Evolutionary conservation across 106 monocot genomes (phyloP), one percentile per base, ranked within the genome.

Genomic region (Apostasia shenzhenica): DNA sequence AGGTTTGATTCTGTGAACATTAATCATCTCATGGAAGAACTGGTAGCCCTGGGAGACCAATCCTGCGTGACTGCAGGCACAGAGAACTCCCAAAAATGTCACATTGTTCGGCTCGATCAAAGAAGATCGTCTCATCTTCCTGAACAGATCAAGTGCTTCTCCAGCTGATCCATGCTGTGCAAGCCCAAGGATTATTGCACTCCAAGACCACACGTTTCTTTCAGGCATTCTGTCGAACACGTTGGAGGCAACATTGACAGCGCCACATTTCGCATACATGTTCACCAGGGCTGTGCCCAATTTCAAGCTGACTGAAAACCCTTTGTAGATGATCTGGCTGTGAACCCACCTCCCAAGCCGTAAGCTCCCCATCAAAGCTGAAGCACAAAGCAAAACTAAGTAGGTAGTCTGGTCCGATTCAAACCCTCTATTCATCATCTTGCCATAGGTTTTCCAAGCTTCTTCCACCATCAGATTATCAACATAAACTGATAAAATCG

Each of bases 141-240:
- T 13, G 68, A 92, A 88, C 5, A 85, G 76, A 4, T 55, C 48
- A 8, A 88, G 68, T 3, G 92, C 87, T 59, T 75, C 72, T 38
- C 43, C 38, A 1, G 85, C 88, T 1, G 49, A 60, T 0, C 92
- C 83, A 39, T 87, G 82, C 57, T 91, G 91, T 0, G 91, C 84
- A 5, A 58, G 66, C 2, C 87, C 87, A 58, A 85, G 59, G 38
- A 92, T 85, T 83, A 92, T 88, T 2, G 85, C 65, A 41, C 79
- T 88, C 92, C 92, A 88, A 42, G 85, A 77, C 85, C 92, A 88
- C 6, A 88, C 92, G 51, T 93, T 93, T 43, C 45, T 78, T 14
- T 51, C 67, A 0, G 47, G 7, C 88, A 88, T 88, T 66, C 71
- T 70, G 1, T 75, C 70, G 26, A 93, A 93, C 51, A 88, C 48